Percentiles rank a stretch among this genome's conserved stretches.
Conservation (phyloP, 306 rosid genomes). For the Dryas alaskensis region DNA sequence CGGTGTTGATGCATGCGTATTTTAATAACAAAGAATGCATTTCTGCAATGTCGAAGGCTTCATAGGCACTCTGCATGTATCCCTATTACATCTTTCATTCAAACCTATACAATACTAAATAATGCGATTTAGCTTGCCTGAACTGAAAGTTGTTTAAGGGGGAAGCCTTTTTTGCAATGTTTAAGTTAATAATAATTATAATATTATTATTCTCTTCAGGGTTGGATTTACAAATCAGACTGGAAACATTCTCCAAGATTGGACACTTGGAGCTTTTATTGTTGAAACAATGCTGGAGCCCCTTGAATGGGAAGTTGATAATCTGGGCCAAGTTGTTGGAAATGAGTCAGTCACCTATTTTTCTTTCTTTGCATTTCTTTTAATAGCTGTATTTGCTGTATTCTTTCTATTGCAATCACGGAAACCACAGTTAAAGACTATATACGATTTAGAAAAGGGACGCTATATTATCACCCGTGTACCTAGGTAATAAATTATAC, state of each 20-base stretch:
- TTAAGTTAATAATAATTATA: not conserved
- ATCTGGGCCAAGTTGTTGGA: constrained; percentile 37
- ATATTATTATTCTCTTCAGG: constrained; percentile 15
- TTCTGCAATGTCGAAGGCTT: constrained; percentile 2
- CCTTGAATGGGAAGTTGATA: constrained; percentile 33
- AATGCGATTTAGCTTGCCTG: not conserved
- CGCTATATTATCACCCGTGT: constrained; percentile 50
- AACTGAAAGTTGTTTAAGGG: not conserved
- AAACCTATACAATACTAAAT: not conserved
- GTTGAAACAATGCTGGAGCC: constrained; percentile 43
- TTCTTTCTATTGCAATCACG: constrained; percentile 37
- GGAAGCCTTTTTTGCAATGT: not conserved
- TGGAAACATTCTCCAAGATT: constrained; percentile 37
- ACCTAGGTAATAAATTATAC: constrained; percentile 29
- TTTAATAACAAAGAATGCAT: not conserved
- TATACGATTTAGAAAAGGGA: constrained; percentile 63
- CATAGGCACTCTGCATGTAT: not conserved
- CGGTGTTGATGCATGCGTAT: not conserved
- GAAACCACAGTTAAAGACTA: constrained; percentile 51
- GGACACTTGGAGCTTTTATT: constrained; percentile 54
- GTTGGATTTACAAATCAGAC: constrained; percentile 40
- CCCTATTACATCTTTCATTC: not conserved
- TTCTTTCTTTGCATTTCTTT: constrained; percentile 46
- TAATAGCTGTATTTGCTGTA: constrained; percentile 36
- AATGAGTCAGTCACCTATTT: constrained; percentile 45